A percentile compares a stretch with the other conserved stretches of the same genome.
Evolutionary conservation across 2,329 filamentous ascomycete species (phyloP).

Genomic region (Domatiomyces catenatus): DNA sequence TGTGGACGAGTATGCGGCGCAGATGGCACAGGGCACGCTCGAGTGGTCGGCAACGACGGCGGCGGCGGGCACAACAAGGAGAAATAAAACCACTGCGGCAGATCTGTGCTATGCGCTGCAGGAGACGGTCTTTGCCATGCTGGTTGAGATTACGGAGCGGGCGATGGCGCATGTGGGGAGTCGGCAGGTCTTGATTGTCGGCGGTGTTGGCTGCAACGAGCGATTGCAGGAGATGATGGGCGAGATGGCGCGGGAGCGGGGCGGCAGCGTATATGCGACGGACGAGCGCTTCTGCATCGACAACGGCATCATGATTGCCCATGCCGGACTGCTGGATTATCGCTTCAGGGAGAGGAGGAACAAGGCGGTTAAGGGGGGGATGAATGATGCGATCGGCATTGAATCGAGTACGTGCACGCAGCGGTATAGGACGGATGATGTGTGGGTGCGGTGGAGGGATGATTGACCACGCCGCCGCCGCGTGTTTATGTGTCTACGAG

Average conservation of each 20-base stretch:
- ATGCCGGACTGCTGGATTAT: slow-evolving; percentile 78
- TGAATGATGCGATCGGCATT: slow-evolving; percentile 43
- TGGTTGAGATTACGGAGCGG: slow-evolving; percentile 94
- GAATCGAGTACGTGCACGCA: slow-evolving; percentile 76
- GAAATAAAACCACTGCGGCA: slow-evolving; percentile 49
- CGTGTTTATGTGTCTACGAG: no score
- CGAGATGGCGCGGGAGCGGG: slow-evolving; percentile 74
- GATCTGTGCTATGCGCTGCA: slow-evolving; percentile 91
- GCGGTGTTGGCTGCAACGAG: slow-evolving; percentile 90
- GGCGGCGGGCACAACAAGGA: background rate
- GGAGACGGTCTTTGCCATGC: slow-evolving; percentile 90
- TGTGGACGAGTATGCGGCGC: slow-evolving; percentile 63
- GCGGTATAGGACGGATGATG: slow-evolving; percentile 68
- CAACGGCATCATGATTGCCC: slow-evolving; percentile 99
- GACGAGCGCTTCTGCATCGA: slow-evolving; percentile 98
- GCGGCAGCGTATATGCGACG: slow-evolving; percentile 82
- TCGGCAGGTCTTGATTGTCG: slow-evolving; percentile 81
- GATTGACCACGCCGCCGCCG: slow-evolving; percentile 24
- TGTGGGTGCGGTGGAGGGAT: slow-evolving; percentile 61
- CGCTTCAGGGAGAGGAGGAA: slow-evolving; percentile 22
- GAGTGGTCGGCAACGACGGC: slow-evolving; percentile 24
- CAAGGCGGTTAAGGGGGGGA: background rate
- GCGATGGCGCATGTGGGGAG: slow-evolving; percentile 96
- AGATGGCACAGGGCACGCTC: slow-evolving; percentile 37
- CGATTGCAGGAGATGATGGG: slow-evolving; percentile 97